Conservation (phyloP, 2,329 filamentous ascomycete genomes). For the Fusarium sp. region DNA sequence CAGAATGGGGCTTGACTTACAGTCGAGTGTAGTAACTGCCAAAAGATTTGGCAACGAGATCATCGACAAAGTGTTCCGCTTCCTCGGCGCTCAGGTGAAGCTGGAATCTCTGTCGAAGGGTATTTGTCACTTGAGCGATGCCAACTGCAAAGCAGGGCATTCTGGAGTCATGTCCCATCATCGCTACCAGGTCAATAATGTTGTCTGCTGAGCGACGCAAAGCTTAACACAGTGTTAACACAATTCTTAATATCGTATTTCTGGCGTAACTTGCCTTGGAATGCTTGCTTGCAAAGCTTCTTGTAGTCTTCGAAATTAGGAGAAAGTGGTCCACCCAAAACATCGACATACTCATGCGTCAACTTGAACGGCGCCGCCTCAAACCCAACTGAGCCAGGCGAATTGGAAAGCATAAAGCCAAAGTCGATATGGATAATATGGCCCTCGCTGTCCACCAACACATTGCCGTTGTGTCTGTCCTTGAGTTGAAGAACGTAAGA, state of each 20-base stretch:
- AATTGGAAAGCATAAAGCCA: conserved; percentile 90
- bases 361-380: conserved; percentile 89
- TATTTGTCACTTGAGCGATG: conserved; percentile 73
- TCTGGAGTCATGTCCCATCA: conserved; percentile 85
- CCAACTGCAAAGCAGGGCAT: conserved; percentile 87
- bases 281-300: conserved; percentile 81
- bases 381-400: conserved; percentile 83
- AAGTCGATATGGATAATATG: conserved; percentile 92
- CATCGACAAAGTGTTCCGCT: conserved; percentile 83
- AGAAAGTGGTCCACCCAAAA: conserved; percentile 77
- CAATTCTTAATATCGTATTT: neutral
- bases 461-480: conserved; percentile 87
- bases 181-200: conserved; percentile 81
- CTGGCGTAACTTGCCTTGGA: conserved; percentile 68
- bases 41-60: conserved; percentile 81
- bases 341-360: conserved; percentile 86
- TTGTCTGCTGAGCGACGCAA: conserved; percentile 81
- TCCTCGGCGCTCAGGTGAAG: conserved; percentile 84
- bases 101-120: conserved; percentile 79
- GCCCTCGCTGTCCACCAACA: conserved; percentile 84
- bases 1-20: conserved; percentile 58
- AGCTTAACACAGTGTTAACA: conserved; percentile 55
- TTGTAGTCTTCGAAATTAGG: conserved; percentile 80
- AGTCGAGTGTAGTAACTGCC: conserved; percentile 89
- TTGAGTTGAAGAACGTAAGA: conserved; percentile 86